Evolutionary conservation across 352 stramenopile genomes (phyloP).

Genomic region (Pythium rhizo-oryzae): DNA sequence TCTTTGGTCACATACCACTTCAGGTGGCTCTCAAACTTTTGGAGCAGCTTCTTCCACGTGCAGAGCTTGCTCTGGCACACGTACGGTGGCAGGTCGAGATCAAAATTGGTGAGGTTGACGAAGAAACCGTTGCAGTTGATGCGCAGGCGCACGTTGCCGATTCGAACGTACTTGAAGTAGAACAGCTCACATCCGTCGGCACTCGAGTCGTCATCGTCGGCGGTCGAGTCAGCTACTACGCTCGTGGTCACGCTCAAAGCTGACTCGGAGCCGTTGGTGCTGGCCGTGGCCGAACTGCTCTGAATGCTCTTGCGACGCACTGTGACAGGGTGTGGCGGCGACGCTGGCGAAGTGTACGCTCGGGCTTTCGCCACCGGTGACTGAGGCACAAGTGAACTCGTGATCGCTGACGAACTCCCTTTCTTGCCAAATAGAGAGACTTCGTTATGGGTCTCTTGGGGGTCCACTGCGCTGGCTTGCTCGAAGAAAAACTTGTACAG

Average conservation of each 20-base stretch:
- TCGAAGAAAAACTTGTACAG: constrained; percentile 89
- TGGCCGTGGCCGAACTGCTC: constrained; percentile 9
- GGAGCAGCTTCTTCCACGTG: constrained; percentile 79
- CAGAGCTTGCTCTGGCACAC: constrained; percentile 83
- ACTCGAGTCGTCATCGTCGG: constrained; percentile 57
- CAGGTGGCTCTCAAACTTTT: constrained; percentile 83
- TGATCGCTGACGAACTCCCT: constrained; percentile 12
- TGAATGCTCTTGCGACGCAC: constrained; percentile 30
- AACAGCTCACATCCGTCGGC: constrained; percentile 73
- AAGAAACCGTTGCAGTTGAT: constrained; percentile 90
- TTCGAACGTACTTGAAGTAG: constrained; percentile 86
- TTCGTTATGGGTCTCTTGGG: constrained; percentile 43
- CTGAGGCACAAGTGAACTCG: neutral
- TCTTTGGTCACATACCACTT: constrained; percentile 86
- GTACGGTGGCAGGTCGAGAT: constrained; percentile 75
- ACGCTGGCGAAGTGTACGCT: constrained; percentile 17
- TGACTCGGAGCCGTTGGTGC: constrained; percentile 15
- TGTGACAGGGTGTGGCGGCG: constrained; percentile 5
- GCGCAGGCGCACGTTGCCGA: constrained; percentile 75
- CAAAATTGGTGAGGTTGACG: constrained; percentile 83
- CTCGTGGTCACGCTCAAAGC: neutral
- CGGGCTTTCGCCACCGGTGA: constrained; percentile 20
- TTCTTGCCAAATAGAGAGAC: constrained; percentile 68
- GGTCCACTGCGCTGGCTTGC: constrained; percentile 29
- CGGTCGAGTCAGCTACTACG: neutral